phyloP scores from a whole-genome alignment of 768 basidiomycete genomes.

The Tulasnella sp. region DNA sequence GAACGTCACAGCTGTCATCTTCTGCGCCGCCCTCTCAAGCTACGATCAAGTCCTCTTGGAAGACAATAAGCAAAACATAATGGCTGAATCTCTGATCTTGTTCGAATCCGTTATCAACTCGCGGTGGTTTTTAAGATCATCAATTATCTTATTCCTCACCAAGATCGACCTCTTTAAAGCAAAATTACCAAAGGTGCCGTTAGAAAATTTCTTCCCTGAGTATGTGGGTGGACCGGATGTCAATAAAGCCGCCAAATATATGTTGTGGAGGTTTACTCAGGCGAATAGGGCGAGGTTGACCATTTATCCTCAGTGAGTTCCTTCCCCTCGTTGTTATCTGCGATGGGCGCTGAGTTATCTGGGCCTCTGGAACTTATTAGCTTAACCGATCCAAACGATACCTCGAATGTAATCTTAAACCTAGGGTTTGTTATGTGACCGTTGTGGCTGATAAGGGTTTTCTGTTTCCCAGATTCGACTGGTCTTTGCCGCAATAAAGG shows the following conservation, averaged over 20 bases:
- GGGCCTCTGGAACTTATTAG: constrained; percentile 36
- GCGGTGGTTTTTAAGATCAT: neutral
- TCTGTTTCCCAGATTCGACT: neutral
- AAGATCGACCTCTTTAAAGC: neutral
- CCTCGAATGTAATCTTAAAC: constrained; percentile 56
- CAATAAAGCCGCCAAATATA: neutral
- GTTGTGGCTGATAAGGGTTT: neutral
- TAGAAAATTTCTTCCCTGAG: neutral
- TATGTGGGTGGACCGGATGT: neutral
- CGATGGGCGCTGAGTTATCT: neutral
- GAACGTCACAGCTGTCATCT: constrained; percentile 47
- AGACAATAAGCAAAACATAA: constrained; percentile 45
- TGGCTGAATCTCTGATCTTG: constrained; percentile 41
- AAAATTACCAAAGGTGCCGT: neutral
- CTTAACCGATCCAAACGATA: constrained; percentile 85
- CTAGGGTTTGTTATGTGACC: neutral
- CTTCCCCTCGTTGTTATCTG: constrained; percentile 23
- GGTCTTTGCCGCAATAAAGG: neutral
- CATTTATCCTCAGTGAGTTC: constrained; percentile 82
- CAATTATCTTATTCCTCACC: neutral
- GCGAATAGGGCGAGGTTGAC: constrained; percentile 77
- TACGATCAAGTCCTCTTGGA: constrained; percentile 49
- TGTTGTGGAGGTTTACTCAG: constrained; percentile 54
- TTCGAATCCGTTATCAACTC: neutral
- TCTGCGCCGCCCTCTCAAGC: constrained; percentile 47